A percentile compares a stretch with the other conserved stretches of the same genome.
Evolutionary conservation across 2,329 filamentous ascomycete species (phyloP).

Genomic region (Fusarium circinatum): DNA sequence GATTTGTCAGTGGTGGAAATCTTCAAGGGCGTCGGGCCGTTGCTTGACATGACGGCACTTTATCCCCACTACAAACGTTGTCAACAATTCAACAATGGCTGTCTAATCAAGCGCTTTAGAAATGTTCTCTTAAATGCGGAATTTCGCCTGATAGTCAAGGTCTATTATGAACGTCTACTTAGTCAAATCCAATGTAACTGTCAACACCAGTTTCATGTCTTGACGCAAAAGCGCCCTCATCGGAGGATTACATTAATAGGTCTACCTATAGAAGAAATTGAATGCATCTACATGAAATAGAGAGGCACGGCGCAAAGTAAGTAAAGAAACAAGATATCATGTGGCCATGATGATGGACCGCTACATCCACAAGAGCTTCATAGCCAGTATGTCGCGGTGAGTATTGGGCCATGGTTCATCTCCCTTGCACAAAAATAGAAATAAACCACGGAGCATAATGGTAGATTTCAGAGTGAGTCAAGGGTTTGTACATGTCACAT

Average conservation of each 20-base stretch:
- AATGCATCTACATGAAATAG: background rate
- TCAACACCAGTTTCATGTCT: background rate
- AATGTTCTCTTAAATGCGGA: background rate
- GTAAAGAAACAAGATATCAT: slow-evolving; percentile 44
- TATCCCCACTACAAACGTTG: slow-evolving; percentile 24
- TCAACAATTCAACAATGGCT: background rate
- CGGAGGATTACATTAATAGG: background rate
- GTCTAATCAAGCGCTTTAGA: background rate
- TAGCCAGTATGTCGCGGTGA: slow-evolving; percentile 71
- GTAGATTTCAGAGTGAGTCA: slow-evolving; percentile 86
- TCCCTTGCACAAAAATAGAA: slow-evolving; percentile 89
- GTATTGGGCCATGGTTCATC: slow-evolving; percentile 69
- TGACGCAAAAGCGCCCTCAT: background rate
- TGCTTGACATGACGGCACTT: slow-evolving; percentile 26
- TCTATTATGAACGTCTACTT: background rate
- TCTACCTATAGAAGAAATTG: background rate
- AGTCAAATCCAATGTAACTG: background rate
- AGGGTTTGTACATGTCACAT: slow-evolving; percentile 55
- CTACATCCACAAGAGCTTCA: slow-evolving; percentile 64
- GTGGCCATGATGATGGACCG: slow-evolving; percentile 77
- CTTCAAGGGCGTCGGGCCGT: slow-evolving; percentile 24
- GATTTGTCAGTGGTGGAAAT: slow-evolving; percentile 43
- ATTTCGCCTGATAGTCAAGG: background rate
- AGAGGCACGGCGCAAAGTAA: background rate
- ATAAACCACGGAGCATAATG: slow-evolving; percentile 72